Base-by-base conservation (phyloP, 768 basidiomycete genomes). In the Rhizopogon salebrosus region DNA sequence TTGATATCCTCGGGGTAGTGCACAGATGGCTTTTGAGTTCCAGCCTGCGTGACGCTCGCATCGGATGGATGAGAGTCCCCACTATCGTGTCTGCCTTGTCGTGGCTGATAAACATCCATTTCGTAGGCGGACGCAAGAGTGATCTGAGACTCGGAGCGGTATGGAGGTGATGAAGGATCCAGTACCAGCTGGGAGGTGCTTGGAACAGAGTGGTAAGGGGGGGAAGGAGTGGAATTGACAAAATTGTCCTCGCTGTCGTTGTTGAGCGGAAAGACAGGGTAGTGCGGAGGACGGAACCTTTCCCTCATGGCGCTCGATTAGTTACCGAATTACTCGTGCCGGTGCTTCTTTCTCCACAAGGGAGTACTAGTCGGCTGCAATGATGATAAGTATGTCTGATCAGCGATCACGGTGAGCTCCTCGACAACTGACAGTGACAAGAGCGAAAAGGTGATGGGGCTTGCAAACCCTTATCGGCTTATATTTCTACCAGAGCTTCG, bases 1-100 rank as follows among this genome's bases (percentile, higher is more conserved):
- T 62, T 64, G 22, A 79, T 55, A 35, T 75, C 70, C 3, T 78
- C 76, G 4, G 72, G 70, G 56, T 85, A 84, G 63, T 84, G 84
- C 27, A 84, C 84, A 31, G 72, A 63, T 13, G 71, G 75, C 43
- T 70, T 72, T 22, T 60, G 57, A 38, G 59, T 53, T 40, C 52
- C 53, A n/a, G 54, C 23, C 11, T 55, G 58, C 23, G 40, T 57
- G 24, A 42, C 55, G 42, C 58, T 53, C 23, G 8, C 24, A 11
- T 62, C 60, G 16, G 53, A 57, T 26, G 34, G 41, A 8, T 46
- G n/a, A 4, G 62, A 55, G 20, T 41, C 37, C 20, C 56, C 52
- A 35, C 58, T 60, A 43, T 53, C 48, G 31, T 59, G 54, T 29
- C 51, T 53, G 40, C n/a, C 7, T 29, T 51, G 35, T 39, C 16